Evolutionary conservation across 169 alveolate genomes (phyloP), one percentile per base, ranked within the genome.

Genomic region (Amoebophrya sp.): DNA sequence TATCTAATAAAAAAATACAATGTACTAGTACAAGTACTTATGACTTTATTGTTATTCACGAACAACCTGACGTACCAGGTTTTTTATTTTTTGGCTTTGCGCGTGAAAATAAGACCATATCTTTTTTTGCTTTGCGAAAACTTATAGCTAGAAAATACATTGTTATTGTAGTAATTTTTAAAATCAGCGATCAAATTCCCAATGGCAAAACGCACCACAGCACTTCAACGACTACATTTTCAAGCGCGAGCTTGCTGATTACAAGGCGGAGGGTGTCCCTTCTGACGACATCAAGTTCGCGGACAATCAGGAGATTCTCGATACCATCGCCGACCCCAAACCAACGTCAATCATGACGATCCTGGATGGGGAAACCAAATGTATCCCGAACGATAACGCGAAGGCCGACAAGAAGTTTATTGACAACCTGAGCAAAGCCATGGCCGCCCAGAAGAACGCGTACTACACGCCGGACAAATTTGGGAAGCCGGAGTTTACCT

Each of bases 141-240:
- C n/a, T n/a, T n/a, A n/a, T n/a, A n/a, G n/a, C n/a, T n/a, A n/a
- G n/a, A n/a, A n/a, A n/a, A n/a, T n/a, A n/a, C n/a, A n/a, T n/a
- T n/a, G n/a, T n/a, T n/a, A n/a, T n/a, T n/a, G n/a, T n/a, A n/a
- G n/a, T n/a, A n/a, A n/a, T n/a, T n/a, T n/a, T n/a, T n/a, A n/a
- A n/a, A n/a, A n/a, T n/a, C n/a, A n/a, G n/a, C n/a, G n/a, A n/a
- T n/a, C n/a, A n/a, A n/a, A n/a, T n/a, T n/a, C n/a, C n/a, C n/a
- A n/a, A n/a, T n/a, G n/a, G n/a, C n/a, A n/a, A n/a, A n/a, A n/a
- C n/a, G n/a, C n/a, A n/a, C 13, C 48, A 42, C 48, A 58, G 78
- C 78, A 58, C 78, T 58, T 58, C 78, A 58, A 58, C 78, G 78
- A 58, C 78, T 58, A 58, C 78, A 58, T 58, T n/a, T 58, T 58